Conservation (phyloP, 768 basidiomycete genomes). For the Pleurotus sapidus region DNA sequence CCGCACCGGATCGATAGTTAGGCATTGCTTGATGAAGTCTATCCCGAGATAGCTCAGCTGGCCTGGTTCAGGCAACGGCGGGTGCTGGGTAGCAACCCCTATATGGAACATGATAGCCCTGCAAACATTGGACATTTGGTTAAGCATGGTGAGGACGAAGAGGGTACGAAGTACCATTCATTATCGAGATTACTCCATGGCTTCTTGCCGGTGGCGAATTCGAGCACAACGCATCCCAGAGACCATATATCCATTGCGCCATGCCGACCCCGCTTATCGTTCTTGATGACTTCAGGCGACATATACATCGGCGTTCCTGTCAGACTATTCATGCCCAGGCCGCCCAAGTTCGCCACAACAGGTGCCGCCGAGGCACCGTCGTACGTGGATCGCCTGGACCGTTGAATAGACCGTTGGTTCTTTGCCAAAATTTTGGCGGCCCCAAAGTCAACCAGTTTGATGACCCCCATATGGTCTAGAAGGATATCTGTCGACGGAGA, state of each 20-base stretch:
- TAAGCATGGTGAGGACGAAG: too few species aligned
- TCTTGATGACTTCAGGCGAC: constrained; percentile 98
- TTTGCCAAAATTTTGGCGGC: constrained; percentile 95
- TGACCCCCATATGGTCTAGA: constrained; percentile 83
- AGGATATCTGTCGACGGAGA: constrained; percentile 72
- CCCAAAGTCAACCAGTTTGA: constrained; percentile 97
- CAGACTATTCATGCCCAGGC: constrained; percentile 66
- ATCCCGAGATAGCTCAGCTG: constrained; percentile 90
- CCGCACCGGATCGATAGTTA: constrained; percentile 80
- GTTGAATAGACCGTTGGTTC: constrained; percentile 79
- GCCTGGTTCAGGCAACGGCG: constrained; percentile 87
- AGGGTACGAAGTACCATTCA: constrained; percentile 70
- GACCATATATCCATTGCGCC: constrained; percentile 99
- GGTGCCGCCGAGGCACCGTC: constrained; percentile 20
- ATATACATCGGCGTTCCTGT: constrained; percentile 99
- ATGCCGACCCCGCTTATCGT: constrained; percentile 79
- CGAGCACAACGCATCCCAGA: constrained; percentile 94
- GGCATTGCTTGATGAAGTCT: constrained; percentile 89
- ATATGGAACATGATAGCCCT: constrained; percentile 99
- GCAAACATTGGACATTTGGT: not conserved
- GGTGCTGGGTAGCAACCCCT: constrained; percentile 94
- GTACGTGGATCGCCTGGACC: constrained; percentile 59
- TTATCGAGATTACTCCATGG: constrained; percentile 99
- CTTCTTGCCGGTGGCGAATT: constrained; percentile 94
- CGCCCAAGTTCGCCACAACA: constrained; percentile 31